Evolutionary conservation across 1,139 yeast species (phyloP).

Genomic region (Nakaseomyces sp.): DNA sequence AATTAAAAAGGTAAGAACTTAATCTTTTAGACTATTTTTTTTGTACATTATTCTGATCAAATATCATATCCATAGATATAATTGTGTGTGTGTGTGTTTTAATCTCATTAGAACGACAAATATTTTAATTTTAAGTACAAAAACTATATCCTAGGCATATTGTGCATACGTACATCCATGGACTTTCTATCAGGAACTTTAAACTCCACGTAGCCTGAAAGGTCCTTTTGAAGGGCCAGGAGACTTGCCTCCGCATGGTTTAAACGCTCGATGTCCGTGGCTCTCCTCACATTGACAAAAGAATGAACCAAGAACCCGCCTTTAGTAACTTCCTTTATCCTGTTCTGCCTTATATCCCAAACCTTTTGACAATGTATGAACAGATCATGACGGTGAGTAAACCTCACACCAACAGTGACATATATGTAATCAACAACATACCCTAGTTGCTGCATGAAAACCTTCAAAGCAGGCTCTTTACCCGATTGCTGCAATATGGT

Average conservation of each 20-base stretch:
- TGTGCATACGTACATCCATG: constrained; percentile 61
- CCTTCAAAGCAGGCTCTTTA: constrained; percentile 30
- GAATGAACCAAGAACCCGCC: constrained; percentile 45
- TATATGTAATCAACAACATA: constrained; percentile 57
- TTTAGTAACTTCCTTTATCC: constrained; percentile 28
- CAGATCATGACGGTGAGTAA: constrained; percentile 58
- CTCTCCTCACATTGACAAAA: constrained; percentile 57
- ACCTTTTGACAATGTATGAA: constrained; percentile 40
- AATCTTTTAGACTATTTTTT: background rate
- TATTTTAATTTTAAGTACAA: constrained; percentile 1
- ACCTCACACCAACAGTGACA: constrained; percentile 33
- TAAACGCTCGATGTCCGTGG: constrained; percentile 69
- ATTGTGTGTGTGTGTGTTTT: constrained; percentile 7
- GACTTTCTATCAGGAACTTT: constrained; percentile 67
- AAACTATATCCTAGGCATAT: constrained; percentile 11
- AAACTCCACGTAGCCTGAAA: constrained; percentile 58
- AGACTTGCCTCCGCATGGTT: constrained; percentile 58
- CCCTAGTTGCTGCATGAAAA: constrained; percentile 58
- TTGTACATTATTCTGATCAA: background rate
- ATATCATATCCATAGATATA: background rate
- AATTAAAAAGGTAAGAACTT: background rate
- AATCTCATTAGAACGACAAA: background rate
- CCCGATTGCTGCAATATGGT: constrained; percentile 36
- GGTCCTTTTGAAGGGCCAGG: constrained; percentile 50
- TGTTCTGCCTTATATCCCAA: constrained; percentile 17